Evolutionary conservation across 805 yeast genomes (phyloP).

Genomic region (Spathaspora girioi): DNA sequence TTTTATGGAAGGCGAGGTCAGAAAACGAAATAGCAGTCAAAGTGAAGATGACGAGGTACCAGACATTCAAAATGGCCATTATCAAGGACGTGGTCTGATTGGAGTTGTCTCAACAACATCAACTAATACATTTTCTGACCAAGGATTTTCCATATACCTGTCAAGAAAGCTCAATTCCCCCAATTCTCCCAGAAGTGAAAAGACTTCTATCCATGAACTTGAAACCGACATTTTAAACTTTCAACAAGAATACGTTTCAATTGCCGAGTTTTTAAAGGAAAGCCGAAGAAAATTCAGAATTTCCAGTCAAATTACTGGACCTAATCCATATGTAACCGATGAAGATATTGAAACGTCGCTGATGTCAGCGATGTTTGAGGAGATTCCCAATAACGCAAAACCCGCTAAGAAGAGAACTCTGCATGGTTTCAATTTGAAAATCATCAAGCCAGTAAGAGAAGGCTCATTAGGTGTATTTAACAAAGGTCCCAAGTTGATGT

Average conservation of each 20-base stretch:
- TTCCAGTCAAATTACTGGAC: not conserved
- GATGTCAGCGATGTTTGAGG: conserved; percentile 1
- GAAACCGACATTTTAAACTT: conserved; percentile 2
- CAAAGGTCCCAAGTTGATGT: not conserved
- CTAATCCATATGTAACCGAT: not conserved
- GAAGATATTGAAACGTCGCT: not conserved
- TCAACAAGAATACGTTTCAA: conserved; percentile 8
- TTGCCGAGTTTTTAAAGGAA: conserved; percentile 7
- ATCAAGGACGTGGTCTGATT: not conserved
- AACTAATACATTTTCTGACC: not conserved
- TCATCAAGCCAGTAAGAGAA: conserved; percentile 5
- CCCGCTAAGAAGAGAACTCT: not conserved
- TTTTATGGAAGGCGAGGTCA: not conserved
- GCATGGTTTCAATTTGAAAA: conserved; percentile 5
- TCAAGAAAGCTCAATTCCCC: not conserved
- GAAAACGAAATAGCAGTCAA: not conserved
- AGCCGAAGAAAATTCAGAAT: conserved; percentile 1
- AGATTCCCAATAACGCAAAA: not conserved
- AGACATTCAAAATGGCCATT: not conserved
- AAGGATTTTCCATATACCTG: conserved; percentile 1
- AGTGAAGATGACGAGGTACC: not conserved
- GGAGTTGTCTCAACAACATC: not conserved
- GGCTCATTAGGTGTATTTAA: not conserved
- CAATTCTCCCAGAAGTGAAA: not conserved
- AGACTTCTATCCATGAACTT: not conserved